Conservation (phyloP, 164 flowering plant species). For the Saururus chinensis region DNA sequence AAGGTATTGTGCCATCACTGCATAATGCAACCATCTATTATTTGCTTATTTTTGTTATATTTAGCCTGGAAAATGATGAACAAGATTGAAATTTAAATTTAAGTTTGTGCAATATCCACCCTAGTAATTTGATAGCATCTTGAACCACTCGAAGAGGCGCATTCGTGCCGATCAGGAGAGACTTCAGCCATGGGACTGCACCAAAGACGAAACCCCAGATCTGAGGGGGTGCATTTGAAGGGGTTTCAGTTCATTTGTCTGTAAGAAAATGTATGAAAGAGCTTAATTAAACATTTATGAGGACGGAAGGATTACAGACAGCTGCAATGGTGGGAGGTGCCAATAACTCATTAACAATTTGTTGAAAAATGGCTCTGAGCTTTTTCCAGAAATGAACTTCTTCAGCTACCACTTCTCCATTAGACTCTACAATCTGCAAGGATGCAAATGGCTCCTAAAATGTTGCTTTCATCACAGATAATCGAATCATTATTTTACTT, state of each 20-base stretch:
- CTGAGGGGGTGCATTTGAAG: no score
- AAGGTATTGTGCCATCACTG: conserved; percentile 85
- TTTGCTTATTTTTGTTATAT: no score
- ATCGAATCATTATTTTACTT: no score
- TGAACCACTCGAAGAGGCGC: conserved; percentile 83
- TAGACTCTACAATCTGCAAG: conserved; percentile 9
- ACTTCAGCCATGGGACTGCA: conserved; percentile 47
- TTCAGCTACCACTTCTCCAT: neutral
- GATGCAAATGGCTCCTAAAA: no score
- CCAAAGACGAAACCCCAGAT: conserved; percentile 74
- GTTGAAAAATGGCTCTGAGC: conserved; percentile 24
- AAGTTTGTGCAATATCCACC: no score
- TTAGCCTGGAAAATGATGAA: no score
- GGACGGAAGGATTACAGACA: no score
- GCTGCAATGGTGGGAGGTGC: conserved; percentile 85
- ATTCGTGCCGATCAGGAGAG: conserved; percentile 51
- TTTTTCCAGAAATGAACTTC: conserved; percentile 19
- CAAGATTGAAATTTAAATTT: no score
- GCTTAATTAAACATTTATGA: no score
- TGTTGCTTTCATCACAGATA: no score
- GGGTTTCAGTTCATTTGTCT: no score
- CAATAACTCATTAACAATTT: conserved; percentile 51
- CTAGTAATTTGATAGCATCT: conserved; percentile 60
- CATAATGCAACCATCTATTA: neutral
- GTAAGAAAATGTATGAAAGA: no score